Conservation (phyloP, 2,329 filamentous ascomycete species). For the Colletotrichum cuscutae region DNA sequence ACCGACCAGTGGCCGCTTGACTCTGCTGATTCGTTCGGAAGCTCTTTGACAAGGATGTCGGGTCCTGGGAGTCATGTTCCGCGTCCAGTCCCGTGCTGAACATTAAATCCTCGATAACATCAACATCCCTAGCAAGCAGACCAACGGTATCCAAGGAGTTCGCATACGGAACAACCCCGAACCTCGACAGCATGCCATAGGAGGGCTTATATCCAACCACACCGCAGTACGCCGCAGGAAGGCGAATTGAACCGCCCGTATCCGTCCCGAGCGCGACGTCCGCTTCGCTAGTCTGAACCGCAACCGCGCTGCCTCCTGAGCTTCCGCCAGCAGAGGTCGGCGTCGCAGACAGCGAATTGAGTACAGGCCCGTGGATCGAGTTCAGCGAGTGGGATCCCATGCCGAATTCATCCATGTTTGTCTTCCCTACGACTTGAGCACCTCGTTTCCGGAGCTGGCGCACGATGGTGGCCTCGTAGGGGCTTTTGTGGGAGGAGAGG, state of each 20-base stretch:
- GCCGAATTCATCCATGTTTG: conserved; percentile 95
- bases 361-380: conserved; percentile 75
- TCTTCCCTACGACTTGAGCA: conserved; percentile 77
- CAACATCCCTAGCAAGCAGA: conserved; percentile 69
- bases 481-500: conserved; percentile 76
- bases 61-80: conserved; percentile 75
- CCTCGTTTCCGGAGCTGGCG: conserved; percentile 71
- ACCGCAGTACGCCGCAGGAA: conserved; percentile 89
- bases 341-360: conserved; percentile 53
- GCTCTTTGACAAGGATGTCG: conserved; percentile 72
- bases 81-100: conserved; percentile 59
- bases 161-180: conserved; percentile 89
- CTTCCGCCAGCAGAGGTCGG: conserved; percentile 82
- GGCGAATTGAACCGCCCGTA: conserved; percentile 87
- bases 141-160: conserved; percentile 95
- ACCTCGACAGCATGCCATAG: conserved; percentile 87
- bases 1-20: conserved; percentile 23
- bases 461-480: conserved; percentile 86
- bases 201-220: conserved; percentile 90
- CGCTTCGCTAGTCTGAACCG: conserved; percentile 72
- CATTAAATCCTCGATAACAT: conserved; percentile 61
- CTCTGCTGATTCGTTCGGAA: conserved; percentile 63
- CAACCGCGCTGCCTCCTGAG: conserved; percentile 92
- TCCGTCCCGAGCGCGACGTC: conserved; percentile 86
- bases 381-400: conserved; percentile 89